Conservation (phyloP, 164 flowering plant genomes). For the Malania oleifera region DNA sequence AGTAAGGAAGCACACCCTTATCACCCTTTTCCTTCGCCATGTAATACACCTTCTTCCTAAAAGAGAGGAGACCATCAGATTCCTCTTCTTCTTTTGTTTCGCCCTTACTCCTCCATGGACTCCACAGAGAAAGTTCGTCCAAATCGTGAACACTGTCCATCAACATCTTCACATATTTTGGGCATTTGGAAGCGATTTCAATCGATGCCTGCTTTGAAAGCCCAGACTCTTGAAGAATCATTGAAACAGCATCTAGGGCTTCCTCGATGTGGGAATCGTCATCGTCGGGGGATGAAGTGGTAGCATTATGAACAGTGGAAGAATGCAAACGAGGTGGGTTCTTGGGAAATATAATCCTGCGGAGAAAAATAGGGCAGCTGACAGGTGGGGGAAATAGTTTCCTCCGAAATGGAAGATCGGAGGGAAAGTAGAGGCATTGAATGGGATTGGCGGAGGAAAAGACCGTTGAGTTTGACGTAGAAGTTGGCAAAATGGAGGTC, state of each 20-base stretch:
- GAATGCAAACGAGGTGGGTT: too few species aligned
- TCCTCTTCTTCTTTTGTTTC: conserved; percentile 7
- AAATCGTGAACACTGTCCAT: conserved; percentile 61
- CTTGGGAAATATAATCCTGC: too few species aligned
- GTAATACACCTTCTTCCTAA: conserved; percentile 45
- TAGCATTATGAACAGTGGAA: too few species aligned
- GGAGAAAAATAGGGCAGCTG: too few species aligned
- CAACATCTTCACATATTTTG: conserved; percentile 55
- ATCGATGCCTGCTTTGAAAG: conserved; percentile 36
- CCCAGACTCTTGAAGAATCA: conserved; percentile 41
- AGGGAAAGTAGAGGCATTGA: neutral
- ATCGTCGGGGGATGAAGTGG: neutral
- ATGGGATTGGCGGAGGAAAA: neutral
- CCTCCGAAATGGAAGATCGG: neutral
- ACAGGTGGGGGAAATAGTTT: conserved; percentile 4
- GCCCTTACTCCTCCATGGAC: conserved; percentile 25
- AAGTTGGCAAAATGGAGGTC: too few species aligned
- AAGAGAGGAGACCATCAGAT: conserved; percentile 14
- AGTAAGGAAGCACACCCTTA: conserved; percentile 63
- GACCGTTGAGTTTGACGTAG: conserved; percentile 8
- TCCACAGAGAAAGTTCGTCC: conserved; percentile 59
- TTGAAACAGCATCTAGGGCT: conserved; percentile 45
- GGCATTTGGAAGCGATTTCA: conserved; percentile 43
- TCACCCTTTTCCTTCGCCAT: conserved; percentile 79
- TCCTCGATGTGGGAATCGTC: conserved; percentile 10